A percentile compares a stretch with the other conserved stretches of the same genome.
Conservation (phyloP, 148 eudicot genomes). For the Camellia japonica region DNA sequence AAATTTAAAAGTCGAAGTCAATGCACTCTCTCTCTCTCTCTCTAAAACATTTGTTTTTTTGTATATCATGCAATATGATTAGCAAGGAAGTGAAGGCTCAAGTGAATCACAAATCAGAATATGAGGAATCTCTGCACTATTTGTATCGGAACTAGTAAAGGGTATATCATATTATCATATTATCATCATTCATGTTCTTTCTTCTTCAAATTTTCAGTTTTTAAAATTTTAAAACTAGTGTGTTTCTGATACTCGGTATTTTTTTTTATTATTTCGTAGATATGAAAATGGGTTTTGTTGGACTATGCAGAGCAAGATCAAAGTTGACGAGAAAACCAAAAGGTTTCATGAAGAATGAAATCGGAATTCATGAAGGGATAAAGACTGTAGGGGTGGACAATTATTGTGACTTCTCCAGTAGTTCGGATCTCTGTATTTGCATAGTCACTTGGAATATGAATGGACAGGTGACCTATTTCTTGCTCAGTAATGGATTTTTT, state of each 20-base stretch:
- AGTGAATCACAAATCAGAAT: background rate
- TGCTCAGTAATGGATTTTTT: no score
- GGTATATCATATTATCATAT: background rate
- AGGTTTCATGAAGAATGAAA: slow-evolving; percentile 12
- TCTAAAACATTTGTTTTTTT: background rate
- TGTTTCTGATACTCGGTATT: no score
- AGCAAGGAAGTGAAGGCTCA: background rate
- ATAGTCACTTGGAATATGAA: slow-evolving; percentile 59
- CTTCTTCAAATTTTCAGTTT: no score
- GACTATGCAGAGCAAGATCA: slow-evolving; percentile 6
- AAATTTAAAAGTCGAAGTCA: slow-evolving; percentile 1
- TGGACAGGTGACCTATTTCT: slow-evolving; percentile 32
- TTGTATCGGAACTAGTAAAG: background rate
- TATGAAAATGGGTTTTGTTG: background rate
- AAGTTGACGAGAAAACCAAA: slow-evolving; percentile 3
- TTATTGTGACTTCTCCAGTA: slow-evolving; percentile 36
- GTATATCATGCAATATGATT: background rate
- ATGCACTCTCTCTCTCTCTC: background rate
- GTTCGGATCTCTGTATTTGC: slow-evolving; percentile 36
- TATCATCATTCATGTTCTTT: background rate
- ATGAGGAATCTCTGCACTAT: slow-evolving; percentile 9
- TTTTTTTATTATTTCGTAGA: background rate
- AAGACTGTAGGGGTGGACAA: slow-evolving; percentile 30
- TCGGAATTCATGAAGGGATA: slow-evolving; percentile 31
- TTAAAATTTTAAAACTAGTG: no score